A percentile compares a stretch with the other conserved stretches of the same genome.
Conservation (phyloP, 176 grass and related monocot species). For the Musa itinerans region DNA sequence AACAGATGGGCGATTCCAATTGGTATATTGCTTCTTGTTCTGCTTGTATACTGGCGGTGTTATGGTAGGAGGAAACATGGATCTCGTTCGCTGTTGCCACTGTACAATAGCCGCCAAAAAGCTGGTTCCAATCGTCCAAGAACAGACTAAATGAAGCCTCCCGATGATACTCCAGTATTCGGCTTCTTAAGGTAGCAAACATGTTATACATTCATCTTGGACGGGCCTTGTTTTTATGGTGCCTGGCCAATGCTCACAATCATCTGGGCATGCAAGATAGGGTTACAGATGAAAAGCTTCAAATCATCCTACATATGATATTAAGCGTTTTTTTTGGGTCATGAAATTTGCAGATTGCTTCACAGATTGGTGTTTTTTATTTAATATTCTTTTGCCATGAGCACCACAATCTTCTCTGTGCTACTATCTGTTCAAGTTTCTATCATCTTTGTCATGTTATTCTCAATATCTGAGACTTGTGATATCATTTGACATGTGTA, state of each 20-base stretch:
- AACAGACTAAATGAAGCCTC: constrained; percentile 45
- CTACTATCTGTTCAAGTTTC: not conserved
- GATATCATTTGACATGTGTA: not conserved
- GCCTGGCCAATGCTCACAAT: constrained; percentile 24
- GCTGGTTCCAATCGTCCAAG: constrained; percentile 36
- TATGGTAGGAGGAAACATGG: constrained; percentile 55
- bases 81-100: constrained; percentile 40
- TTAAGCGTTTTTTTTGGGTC: not conserved
- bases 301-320: not conserved
- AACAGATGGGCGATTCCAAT: constrained; percentile 85
- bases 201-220: constrained; percentile 12
- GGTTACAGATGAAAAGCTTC: not conserved
- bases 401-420: not conserved
- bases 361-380: not conserved
- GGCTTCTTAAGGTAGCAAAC: not conserved
- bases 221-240: constrained; percentile 46
- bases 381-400: not conserved
- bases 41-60: constrained; percentile 66
- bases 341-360: not conserved
- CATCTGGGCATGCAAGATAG: constrained; percentile 18
- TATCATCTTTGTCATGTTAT: not conserved
- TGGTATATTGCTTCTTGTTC: constrained; percentile 21
- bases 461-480: not conserved
- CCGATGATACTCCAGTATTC: not conserved
- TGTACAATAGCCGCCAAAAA: constrained; percentile 48